phyloP scores from a whole-genome alignment of 2,329 filamentous ascomycete species.

The Penicillium corylophilum region DNA sequence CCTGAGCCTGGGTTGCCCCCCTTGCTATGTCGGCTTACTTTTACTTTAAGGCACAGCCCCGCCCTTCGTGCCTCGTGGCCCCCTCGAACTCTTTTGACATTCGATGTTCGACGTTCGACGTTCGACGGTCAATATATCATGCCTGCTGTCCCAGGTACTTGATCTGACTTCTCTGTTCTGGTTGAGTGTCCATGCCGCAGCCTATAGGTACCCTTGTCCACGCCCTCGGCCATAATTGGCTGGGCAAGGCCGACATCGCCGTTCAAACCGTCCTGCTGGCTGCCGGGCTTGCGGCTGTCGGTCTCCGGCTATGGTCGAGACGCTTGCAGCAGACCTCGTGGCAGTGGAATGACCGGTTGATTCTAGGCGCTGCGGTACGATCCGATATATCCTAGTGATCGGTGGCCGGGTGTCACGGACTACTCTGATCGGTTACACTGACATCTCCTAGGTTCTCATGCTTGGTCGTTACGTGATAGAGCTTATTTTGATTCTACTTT shows the following conservation, averaged over 20 bases:
- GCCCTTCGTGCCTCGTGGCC: background rate
- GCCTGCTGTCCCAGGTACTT: background rate
- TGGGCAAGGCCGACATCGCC: constrained; percentile 20
- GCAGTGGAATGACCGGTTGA: constrained; percentile 20
- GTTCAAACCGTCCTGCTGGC: constrained; percentile 19
- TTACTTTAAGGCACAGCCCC: constrained; percentile 3
- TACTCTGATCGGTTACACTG: background rate
- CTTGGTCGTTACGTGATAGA: constrained; percentile 21
- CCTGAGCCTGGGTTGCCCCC: background rate
- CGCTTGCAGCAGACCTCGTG: constrained; percentile 8
- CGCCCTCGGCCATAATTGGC: constrained; percentile 20
- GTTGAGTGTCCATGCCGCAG: constrained; percentile 9
- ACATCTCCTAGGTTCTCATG: constrained; percentile 10
- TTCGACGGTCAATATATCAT: background rate
- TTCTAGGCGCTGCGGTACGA: constrained; percentile 16
- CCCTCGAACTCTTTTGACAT: background rate
- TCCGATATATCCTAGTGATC: background rate
- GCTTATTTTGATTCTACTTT: constrained; percentile 16
- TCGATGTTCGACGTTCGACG: no score
- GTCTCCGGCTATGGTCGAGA: constrained; percentile 20
- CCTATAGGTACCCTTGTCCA: constrained; percentile 8
- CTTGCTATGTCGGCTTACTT: constrained; percentile 1
- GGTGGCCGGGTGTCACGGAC: background rate
- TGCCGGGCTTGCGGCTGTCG: constrained; percentile 10
- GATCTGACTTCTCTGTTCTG: background rate